These are phyloP conservation scores for Kregervanrija fluxuum DNA, from an alignment of 805 yeast genomes.

Conservation along the genomic window DNA sequence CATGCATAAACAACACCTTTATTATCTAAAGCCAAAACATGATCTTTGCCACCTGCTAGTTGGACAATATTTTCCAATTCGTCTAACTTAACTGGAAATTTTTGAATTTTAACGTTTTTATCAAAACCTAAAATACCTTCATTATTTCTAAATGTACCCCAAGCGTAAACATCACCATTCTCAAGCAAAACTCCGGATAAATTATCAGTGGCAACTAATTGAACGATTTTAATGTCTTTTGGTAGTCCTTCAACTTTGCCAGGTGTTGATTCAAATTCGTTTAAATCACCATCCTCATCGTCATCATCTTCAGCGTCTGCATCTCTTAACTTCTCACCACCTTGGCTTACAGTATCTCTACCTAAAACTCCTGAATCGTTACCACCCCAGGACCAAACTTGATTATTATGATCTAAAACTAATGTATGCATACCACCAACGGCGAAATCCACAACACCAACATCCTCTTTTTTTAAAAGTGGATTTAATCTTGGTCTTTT, in stretches of 20 bases:
- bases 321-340: slow-evolving; percentile 58
- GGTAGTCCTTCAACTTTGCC: slow-evolving; percentile 65
- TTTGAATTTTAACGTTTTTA: slow-evolving; percentile 56
- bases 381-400: slow-evolving; percentile 98
- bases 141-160: slow-evolving; percentile 95
- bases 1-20: slow-evolving; percentile 89
- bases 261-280: slow-evolving; percentile 87
- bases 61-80: slow-evolving; percentile 66
- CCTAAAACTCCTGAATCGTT: slow-evolving; percentile 92
- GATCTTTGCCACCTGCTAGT: slow-evolving; percentile 90
- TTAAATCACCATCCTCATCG: slow-evolving; percentile 78
- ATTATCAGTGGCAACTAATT: slow-evolving; percentile 88
- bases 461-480: slow-evolving; percentile 50
- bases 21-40: slow-evolving; percentile 72
- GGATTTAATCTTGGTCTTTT: slow-evolving; percentile 94
- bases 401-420: slow-evolving; percentile 69
- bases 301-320: slow-evolving; percentile 59
- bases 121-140: slow-evolving; percentile 88
- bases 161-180: slow-evolving; percentile 86
- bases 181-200: slow-evolving; percentile 72
- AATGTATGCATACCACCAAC: slow-evolving; percentile 95
- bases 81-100: slow-evolving; percentile 54
- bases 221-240: slow-evolving; percentile 52
- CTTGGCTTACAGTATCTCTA: slow-evolving; percentile 63
- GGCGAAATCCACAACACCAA: slow-evolving; percentile 75